Conservation (phyloP, 129 eudicot species). For the Oenanthe sinensis region DNA sequence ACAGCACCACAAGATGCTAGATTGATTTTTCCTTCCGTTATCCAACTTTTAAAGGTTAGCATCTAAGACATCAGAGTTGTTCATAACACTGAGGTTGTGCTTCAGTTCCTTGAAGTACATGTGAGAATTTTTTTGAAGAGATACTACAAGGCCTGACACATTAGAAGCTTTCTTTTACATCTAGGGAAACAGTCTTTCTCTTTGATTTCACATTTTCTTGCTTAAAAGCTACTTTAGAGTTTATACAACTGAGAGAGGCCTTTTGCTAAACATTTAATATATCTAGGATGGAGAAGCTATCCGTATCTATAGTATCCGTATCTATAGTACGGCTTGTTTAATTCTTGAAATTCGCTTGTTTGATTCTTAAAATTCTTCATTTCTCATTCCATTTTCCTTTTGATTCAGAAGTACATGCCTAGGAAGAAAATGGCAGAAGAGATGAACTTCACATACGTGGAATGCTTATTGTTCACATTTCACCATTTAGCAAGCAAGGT, state of each 20-base stretch:
- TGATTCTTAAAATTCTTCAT: background rate
- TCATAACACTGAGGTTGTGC: background rate
- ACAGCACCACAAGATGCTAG: conserved; percentile 80
- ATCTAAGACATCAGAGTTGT: background rate
- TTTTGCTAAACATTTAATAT: background rate
- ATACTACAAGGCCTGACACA: background rate
- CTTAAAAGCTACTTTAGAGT: background rate
- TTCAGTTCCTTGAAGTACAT: background rate
- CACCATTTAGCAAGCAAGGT: conserved; percentile 93
- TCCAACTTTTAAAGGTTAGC: conserved; percentile 69
- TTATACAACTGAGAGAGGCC: background rate
- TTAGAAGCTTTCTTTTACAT: background rate
- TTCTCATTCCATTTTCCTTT: background rate
- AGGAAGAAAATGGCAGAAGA: conserved; percentile 76
- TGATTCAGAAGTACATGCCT: conserved; percentile 84
- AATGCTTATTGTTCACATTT: conserved; percentile 79
- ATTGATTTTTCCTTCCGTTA: conserved; percentile 78
- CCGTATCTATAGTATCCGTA: background rate
- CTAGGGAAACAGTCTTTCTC: background rate
- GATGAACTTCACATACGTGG: conserved; percentile 87
- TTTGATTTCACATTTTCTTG: background rate
- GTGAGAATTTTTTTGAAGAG: background rate
- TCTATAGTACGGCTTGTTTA: background rate
- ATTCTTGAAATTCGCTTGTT: too few relatives aligned
- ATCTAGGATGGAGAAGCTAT: background rate